phyloP scores from a whole-genome alignment of 139 green algal species.

The Eudorina sp. region DNA sequence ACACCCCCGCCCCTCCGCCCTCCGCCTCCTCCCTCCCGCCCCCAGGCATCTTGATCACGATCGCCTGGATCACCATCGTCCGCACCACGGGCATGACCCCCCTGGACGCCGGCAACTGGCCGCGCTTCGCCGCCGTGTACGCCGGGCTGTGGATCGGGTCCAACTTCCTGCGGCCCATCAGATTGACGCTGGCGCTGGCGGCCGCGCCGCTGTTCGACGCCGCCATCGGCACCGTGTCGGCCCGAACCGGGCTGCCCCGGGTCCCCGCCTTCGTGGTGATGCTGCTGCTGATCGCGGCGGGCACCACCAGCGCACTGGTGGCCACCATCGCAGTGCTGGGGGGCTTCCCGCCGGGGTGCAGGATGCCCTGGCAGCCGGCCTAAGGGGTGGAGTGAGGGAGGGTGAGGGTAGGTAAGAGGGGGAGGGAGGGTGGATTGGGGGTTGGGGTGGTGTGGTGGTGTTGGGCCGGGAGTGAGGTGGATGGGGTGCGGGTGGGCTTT shows the following conservation, averaged over 20 bases:
- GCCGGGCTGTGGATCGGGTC: conserved; percentile 59
- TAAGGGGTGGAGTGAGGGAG: not conserved
- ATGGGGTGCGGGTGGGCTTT: no score
- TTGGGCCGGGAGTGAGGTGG: no score
- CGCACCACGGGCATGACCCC: conserved; percentile 59
- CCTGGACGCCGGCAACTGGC: conserved; percentile 57
- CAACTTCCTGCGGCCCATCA: conserved; percentile 62
- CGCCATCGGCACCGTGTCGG: conserved; percentile 7
- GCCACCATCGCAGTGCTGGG: conserved; percentile 43
- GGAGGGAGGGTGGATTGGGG: not conserved
- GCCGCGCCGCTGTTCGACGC: conserved; percentile 62
- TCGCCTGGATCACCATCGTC: conserved; percentile 64
- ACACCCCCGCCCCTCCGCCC: not conserved
- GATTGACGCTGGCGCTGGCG: conserved; percentile 60
- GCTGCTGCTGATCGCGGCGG: conserved; percentile 57
- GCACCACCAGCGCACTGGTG: conserved; percentile 47
- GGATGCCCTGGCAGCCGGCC: conserved; percentile 28
- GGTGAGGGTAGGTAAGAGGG: not conserved
- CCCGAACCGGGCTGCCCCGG: conserved; percentile 37
- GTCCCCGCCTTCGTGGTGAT: conserved; percentile 62
- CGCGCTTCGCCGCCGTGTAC: conserved; percentile 57
- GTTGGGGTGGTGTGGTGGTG: not conserved
- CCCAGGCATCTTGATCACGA: conserved; percentile 58
- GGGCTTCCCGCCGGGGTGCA: conserved; percentile 57
- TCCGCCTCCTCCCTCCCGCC: not conserved